These are phyloP conservation scores for Setaria italica DNA, from an alignment of 202 grass and related monocot species.

Conservation along the genomic window DNA sequence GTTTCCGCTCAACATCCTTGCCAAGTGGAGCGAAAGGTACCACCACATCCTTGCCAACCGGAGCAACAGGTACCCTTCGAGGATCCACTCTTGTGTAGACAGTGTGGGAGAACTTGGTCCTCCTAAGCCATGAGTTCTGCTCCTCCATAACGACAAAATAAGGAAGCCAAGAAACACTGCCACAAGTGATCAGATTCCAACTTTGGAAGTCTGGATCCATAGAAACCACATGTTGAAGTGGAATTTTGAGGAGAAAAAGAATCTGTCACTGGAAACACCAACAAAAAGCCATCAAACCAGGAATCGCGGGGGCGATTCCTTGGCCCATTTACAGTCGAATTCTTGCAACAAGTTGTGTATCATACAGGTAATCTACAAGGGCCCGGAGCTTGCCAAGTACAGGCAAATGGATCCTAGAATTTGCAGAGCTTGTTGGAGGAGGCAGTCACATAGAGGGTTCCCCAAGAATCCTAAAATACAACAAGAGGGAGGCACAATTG, in stretches of 20 bases:
- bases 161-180: slow-evolving; percentile 17
- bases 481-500: slow-evolving; percentile 23
- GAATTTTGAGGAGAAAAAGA: slow-evolving; percentile 41
- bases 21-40: slow-evolving; percentile 43
- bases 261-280: slow-evolving; percentile 8
- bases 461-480: slow-evolving; percentile 41
- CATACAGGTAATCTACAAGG: neutral
- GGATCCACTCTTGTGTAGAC: slow-evolving; percentile 49
- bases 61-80: slow-evolving; percentile 20
- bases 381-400: neutral
- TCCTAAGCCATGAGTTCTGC: slow-evolving; percentile 67
- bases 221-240: slow-evolving; percentile 52
- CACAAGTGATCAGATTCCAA: slow-evolving; percentile 47
- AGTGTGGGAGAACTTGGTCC: slow-evolving; percentile 59
- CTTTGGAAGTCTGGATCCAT: slow-evolving; percentile 50
- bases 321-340: slow-evolving; percentile 40
- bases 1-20: slow-evolving; percentile 49
- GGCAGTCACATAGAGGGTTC: neutral
- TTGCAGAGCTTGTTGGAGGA: neutral
- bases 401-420: neutral
- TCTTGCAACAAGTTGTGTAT: slow-evolving; percentile 18
- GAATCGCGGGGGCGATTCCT: neutral
- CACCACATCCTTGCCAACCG: slow-evolving; percentile 47
- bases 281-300: slow-evolving; percentile 22
- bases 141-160: slow-evolving; percentile 46